phyloP scores from a whole-genome alignment of 2,329 filamentous ascomycete genomes.

The Talaromyces pinophilus region DNA sequence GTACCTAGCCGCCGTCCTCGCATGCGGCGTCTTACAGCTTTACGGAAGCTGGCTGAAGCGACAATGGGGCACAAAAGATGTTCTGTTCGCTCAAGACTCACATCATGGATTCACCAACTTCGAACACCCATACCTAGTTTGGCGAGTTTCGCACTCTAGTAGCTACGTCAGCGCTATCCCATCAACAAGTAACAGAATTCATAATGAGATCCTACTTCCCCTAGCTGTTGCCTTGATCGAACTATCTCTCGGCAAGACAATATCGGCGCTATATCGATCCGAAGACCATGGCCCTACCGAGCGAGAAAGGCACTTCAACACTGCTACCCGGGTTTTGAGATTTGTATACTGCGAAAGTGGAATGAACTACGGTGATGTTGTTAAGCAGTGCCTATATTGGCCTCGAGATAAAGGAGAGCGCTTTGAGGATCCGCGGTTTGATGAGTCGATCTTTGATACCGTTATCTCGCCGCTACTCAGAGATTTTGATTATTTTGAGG shows the following conservation, averaged over 20 bases:
- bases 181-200: constrained; percentile 6
- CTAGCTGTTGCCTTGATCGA: constrained; percentile 26
- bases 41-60: constrained; percentile 29
- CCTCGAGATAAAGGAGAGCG: not conserved
- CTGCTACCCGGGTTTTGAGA: constrained; percentile 24
- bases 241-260: constrained; percentile 27
- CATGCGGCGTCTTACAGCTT: constrained; percentile 27
- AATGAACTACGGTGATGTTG: constrained; percentile 16
- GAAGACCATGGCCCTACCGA: constrained; percentile 26
- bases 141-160: not conserved
- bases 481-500: constrained; percentile 2
- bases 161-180: not conserved
- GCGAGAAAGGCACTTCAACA: constrained; percentile 26
- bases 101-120: not conserved
- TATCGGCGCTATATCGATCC: constrained; percentile 21
- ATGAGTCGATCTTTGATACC: not conserved
- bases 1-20: constrained; percentile 24
- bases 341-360: constrained; percentile 27
- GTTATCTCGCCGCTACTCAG: not conserved
- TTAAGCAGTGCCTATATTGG: constrained; percentile 24
- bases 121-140: constrained; percentile 20
- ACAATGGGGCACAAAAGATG: constrained; percentile 26
- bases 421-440: not conserved
- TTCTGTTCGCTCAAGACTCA: constrained; percentile 21
- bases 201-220: constrained; percentile 24